Evolutionary conservation across 768 basidiomycete species (phyloP).

Genomic region (Serendipita sp.): DNA sequence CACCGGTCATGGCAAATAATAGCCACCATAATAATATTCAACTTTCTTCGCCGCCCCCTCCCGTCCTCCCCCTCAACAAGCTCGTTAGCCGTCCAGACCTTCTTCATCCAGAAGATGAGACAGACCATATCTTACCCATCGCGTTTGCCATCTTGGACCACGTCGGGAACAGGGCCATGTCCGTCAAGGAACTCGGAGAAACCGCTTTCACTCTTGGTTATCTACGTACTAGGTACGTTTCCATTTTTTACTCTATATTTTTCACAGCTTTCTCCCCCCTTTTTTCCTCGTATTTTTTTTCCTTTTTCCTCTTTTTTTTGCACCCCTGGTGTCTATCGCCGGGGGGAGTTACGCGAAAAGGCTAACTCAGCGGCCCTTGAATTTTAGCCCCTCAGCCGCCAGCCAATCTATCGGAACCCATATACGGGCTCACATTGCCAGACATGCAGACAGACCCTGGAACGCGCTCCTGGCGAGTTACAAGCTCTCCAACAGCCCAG

Average conservation of each 20-base stretch:
- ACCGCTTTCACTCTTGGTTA: slow-evolving; percentile 48
- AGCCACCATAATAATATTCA: background rate
- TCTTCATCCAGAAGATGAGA: background rate
- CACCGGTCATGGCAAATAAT: background rate
- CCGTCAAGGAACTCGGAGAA: slow-evolving; percentile 71
- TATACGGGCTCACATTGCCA: slow-evolving; percentile 53
- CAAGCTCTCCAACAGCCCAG: slow-evolving; percentile 47
- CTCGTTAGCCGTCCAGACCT: background rate
- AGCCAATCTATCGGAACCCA: slow-evolving; percentile 75
- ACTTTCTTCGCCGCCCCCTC: background rate
- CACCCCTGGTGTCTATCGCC: background rate
- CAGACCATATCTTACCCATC: background rate
- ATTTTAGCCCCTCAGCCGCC: slow-evolving; percentile 50
- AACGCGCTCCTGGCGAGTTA: slow-evolving; percentile 60
- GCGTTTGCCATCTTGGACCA: background rate
- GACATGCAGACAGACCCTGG: slow-evolving; percentile 56
- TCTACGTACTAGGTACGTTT: slow-evolving; percentile 56
- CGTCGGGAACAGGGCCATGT: slow-evolving; percentile 53
- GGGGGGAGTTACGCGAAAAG: too few species aligned
- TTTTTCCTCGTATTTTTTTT: background rate
- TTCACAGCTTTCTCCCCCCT: slow-evolving; percentile 7
- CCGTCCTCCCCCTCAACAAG: background rate
- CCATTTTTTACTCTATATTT: background rate
- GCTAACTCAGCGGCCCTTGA: too few species aligned
- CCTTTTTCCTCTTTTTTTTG: slow-evolving; percentile 13